phyloP scores from a whole-genome alignment of 352 stramenopile genomes.

The Globisporangium lucens region DNA sequence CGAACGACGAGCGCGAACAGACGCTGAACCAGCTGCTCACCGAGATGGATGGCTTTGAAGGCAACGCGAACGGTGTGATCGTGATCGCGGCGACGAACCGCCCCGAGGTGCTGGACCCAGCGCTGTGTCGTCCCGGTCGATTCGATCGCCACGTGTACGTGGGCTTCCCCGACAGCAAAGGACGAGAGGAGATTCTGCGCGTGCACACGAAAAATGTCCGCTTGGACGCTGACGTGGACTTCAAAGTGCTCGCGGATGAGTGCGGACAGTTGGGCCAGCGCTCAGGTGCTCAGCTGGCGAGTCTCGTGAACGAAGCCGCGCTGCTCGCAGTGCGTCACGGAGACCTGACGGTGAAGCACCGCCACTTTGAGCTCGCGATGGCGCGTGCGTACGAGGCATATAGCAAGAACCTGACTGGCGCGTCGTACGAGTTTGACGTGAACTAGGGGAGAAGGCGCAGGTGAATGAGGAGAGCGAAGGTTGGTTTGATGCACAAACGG shows the following conservation, averaged over 20 bases:
- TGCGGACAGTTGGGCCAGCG: slow-evolving; percentile 57
- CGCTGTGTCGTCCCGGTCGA: slow-evolving; percentile 93
- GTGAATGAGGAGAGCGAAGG: not conserved
- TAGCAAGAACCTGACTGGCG: slow-evolving; percentile 51
- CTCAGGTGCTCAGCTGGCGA: slow-evolving; percentile 73
- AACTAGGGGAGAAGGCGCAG: slow-evolving; percentile 20
- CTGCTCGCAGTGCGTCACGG: slow-evolving; percentile 72
- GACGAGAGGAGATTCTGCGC: slow-evolving; percentile 78
- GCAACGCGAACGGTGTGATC: slow-evolving; percentile 91
- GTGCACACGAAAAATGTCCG: slow-evolving; percentile 65
- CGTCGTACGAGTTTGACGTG: slow-evolving; percentile 52
- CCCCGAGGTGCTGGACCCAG: slow-evolving; percentile 94
- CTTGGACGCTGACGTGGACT: slow-evolving; percentile 50
- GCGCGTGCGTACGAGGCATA: slow-evolving; percentile 60
- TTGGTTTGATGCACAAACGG: not conserved
- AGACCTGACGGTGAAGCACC: slow-evolving; percentile 54
- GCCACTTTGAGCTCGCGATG: slow-evolving; percentile 77
- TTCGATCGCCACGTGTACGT: slow-evolving; percentile 97
- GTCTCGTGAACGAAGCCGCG: slow-evolving; percentile 81
- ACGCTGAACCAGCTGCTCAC: slow-evolving; percentile 93
- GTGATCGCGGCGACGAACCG: slow-evolving; percentile 97
- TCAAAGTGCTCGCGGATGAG: slow-evolving; percentile 47
- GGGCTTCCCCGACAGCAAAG: slow-evolving; percentile 90
- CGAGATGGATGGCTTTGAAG: slow-evolving; percentile 90
- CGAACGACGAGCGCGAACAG: slow-evolving; percentile 95